These are phyloP conservation scores for Monotropa hypopitys DNA, from an alignment of 179 eudicot genomes.

Conservation along the genomic window DNA sequence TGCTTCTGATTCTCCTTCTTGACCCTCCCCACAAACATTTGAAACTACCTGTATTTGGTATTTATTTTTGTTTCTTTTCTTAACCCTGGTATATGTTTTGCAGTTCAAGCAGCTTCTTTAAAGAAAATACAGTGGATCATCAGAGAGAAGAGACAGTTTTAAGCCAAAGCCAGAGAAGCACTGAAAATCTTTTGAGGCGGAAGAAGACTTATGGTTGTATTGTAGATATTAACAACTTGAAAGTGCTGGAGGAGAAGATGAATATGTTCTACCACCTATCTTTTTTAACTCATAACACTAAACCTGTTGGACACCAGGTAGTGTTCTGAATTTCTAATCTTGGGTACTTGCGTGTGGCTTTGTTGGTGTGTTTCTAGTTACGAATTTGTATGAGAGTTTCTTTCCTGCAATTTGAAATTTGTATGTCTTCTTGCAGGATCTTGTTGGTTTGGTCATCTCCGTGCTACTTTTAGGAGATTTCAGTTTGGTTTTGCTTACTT, in stretches of 20 bases:
- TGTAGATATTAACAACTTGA: constrained; percentile 53
- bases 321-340: constrained; percentile 1
- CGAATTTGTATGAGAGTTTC: neutral
- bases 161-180: constrained; percentile 17
- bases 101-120: constrained; percentile 13
- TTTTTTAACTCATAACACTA: constrained; percentile 76
- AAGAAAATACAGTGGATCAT: constrained; percentile 24
- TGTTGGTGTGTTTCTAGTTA: neutral
- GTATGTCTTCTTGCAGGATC: constrained; percentile 59
- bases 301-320: constrained; percentile 99
- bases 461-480: constrained; percentile 86
- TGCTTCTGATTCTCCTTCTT: neutral
- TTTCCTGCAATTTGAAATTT: neutral
- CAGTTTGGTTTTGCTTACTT: constrained; percentile 82
- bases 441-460: constrained; percentile 94
- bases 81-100: neutral
- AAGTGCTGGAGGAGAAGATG: constrained; percentile 57
- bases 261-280: constrained; percentile 63
- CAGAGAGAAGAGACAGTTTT: constrained; percentile 17
- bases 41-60: neutral
- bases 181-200: constrained; percentile 29
- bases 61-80: neutral
- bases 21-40: neutral
- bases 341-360: neutral
- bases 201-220: constrained; percentile 45